Conservation (phyloP, 208 protist species). For the Leishmania tarentolae region DNA sequence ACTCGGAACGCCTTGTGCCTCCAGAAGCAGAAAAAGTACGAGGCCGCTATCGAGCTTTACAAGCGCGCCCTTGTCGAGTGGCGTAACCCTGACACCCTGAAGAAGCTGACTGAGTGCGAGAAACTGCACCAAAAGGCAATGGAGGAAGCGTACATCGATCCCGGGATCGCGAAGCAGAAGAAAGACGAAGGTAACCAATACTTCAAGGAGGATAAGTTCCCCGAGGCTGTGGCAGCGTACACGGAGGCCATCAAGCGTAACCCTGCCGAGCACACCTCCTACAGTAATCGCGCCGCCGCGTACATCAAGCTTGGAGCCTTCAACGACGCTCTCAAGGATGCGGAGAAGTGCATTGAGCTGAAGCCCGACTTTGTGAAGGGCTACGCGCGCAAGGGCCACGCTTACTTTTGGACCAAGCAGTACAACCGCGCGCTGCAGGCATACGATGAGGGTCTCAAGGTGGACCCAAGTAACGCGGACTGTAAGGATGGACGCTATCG, state of each 20-base stretch:
- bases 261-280: conserved; percentile 93
- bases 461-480: conserved; percentile 92
- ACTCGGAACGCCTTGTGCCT: conserved; percentile 89
- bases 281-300: conserved; percentile 95
- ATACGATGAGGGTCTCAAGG: conserved; percentile 95
- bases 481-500: conserved; percentile 86
- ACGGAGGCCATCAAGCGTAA: conserved; percentile 95
- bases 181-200: conserved; percentile 95
- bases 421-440: conserved; percentile 95
- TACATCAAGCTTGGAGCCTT: conserved; percentile 97
- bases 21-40: conserved; percentile 84
- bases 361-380: conserved; percentile 96
- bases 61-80: conserved; percentile 92
- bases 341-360: conserved; percentile 95
- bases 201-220: conserved; percentile 96
- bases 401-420: conserved; percentile 95
- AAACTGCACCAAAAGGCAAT: conserved; percentile 89
- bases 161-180: conserved; percentile 87
- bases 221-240: conserved; percentile 94
- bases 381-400: conserved; percentile 88
- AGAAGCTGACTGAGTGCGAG: conserved; percentile 89
- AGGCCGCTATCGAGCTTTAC: conserved; percentile 90
- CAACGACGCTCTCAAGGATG: conserved; percentile 93
- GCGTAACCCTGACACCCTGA: conserved; percentile 92
- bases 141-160: conserved; percentile 93